Evolutionary conservation across 768 basidiomycete species (phyloP).

Genomic region (Leccinum imitatum): DNA sequence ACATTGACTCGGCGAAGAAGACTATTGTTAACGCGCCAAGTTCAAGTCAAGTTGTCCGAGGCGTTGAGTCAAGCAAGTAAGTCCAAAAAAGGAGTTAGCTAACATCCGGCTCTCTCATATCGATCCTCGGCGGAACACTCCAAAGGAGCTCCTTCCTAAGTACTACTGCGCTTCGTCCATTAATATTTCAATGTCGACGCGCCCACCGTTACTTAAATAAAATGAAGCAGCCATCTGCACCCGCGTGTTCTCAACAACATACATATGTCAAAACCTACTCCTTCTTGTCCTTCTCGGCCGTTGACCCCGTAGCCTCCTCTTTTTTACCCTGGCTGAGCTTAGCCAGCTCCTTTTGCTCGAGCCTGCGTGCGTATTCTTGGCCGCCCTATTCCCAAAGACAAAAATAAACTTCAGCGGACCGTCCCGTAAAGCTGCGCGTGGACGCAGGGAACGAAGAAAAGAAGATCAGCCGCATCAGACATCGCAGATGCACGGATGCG

Average conservation of each 20-base stretch:
- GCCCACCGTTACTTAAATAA: background rate
- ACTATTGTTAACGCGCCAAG: background rate
- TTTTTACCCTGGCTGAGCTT: slow-evolving; percentile 40
- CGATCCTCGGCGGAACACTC: background rate
- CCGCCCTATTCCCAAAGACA: slow-evolving; percentile 56
- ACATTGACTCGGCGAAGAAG: slow-evolving; percentile 1
- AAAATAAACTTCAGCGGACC: slow-evolving; percentile 11
- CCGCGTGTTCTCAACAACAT: slow-evolving; percentile 4
- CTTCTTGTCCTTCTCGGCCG: slow-evolving; percentile 32
- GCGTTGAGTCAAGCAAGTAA: slow-evolving; percentile 17
- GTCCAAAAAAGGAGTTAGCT: slow-evolving; percentile 26
- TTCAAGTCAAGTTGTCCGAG: slow-evolving; percentile 16
- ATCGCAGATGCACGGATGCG: background rate
- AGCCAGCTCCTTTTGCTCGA: slow-evolving; percentile 47
- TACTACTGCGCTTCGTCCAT: background rate
- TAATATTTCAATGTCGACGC: slow-evolving; percentile 5
- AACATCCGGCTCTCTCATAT: slow-evolving; percentile 4
- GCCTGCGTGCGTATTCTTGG: slow-evolving; percentile 76
- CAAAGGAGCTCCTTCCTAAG: background rate
- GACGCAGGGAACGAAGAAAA: slow-evolving; percentile 8
- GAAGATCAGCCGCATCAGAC: slow-evolving; percentile 4
- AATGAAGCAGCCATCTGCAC: slow-evolving; percentile 4
- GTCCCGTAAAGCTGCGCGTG: slow-evolving; percentile 9
- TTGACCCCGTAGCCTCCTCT: slow-evolving; percentile 18
- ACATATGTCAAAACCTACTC: slow-evolving; percentile 17